These are phyloP conservation scores for Pyrenochaeta sp. DNA, from an alignment of 2,329 filamentous ascomycete genomes.

Conservation along the genomic window DNA sequence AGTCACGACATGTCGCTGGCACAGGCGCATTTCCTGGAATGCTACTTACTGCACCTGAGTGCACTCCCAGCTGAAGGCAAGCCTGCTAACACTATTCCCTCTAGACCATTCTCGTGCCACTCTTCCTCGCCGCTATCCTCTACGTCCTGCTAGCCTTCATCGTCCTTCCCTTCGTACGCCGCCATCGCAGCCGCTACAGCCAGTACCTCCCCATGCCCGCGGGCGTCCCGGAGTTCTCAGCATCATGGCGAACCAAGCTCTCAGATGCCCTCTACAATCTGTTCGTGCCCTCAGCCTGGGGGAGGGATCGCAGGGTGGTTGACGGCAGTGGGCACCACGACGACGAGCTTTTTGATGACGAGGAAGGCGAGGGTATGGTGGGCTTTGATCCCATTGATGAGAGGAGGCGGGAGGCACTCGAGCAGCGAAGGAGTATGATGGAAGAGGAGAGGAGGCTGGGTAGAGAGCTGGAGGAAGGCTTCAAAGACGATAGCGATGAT, in stretches of 20 bases:
- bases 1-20: background rate
- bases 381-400: slow-evolving; percentile 53
- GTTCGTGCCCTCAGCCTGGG: slow-evolving; percentile 44
- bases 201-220: slow-evolving; percentile 55
- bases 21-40: background rate
- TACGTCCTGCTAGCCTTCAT: slow-evolving; percentile 53
- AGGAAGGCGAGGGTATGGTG: slow-evolving; percentile 58
- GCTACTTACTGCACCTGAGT: background rate
- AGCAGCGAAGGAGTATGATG: slow-evolving; percentile 49
- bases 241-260: slow-evolving; percentile 45
- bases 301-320: slow-evolving; percentile 30
- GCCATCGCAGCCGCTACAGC: slow-evolving; percentile 54
- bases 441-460: slow-evolving; percentile 72
- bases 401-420: slow-evolving; percentile 49
- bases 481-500: slow-evolving; percentile 76
- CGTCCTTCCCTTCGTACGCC: slow-evolving; percentile 55
- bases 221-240: slow-evolving; percentile 21
- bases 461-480: slow-evolving; percentile 79
- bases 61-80: background rate
- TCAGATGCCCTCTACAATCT: slow-evolving; percentile 46
- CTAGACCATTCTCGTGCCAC: slow-evolving; percentile 57
- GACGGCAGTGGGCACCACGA: slow-evolving; percentile 45
- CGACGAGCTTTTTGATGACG: slow-evolving; percentile 54
- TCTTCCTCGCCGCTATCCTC: slow-evolving; percentile 53
- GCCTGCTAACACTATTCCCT: slow-evolving; percentile 16